phyloP scores from a whole-genome alignment of 139 green algal genomes.

The Chlamydomonas asymmetrica region DNA sequence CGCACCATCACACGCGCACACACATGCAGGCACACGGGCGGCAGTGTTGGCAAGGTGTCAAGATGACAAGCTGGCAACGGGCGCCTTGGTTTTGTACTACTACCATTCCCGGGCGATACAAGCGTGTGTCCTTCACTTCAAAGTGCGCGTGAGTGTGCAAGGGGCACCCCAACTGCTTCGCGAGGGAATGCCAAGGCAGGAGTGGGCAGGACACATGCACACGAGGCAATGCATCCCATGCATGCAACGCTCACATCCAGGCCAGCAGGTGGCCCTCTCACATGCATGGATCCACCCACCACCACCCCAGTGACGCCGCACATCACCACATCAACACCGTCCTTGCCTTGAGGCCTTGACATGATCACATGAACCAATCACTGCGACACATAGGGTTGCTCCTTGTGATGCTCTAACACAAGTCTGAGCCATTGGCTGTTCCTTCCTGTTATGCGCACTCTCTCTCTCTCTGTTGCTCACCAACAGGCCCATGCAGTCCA shows the following conservation, averaged over 20 bases:
- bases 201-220: background rate
- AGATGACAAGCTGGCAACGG: slow-evolving; percentile 24
- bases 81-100: background rate
- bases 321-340: background rate
- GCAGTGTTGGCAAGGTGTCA: background rate
- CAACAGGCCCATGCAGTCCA: background rate
- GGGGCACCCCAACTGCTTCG: background rate
- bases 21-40: background rate
- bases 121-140: background rate
- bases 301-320: background rate
- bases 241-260: background rate
- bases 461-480: background rate
- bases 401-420: no score
- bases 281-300: background rate
- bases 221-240: background rate
- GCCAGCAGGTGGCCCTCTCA: background rate
- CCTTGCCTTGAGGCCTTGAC: background rate
- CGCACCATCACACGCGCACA: background rate
- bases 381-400: no score
- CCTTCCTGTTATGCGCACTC: background rate
- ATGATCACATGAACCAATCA: no score
- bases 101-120: background rate
- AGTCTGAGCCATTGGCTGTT: background rate
- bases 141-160: background rate
- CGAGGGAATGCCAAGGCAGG: background rate